These are phyloP conservation scores for Corylus avellana DNA, from an alignment of 306 rosid species.

Conservation along the genomic window DNA sequence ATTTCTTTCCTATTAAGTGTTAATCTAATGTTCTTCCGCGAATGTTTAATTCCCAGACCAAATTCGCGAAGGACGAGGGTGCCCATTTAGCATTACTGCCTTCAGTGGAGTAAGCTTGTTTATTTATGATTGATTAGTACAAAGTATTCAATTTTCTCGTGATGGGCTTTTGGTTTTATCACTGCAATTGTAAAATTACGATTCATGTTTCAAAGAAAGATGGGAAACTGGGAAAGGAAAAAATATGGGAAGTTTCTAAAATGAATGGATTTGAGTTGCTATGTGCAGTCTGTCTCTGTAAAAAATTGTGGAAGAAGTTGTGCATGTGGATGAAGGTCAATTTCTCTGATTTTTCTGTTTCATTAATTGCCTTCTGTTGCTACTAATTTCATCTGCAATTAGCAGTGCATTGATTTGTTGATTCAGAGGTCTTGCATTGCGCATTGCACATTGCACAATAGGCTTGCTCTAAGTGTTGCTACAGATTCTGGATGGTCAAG, in stretches of 20 bases:
- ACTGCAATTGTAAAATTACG: not conserved
- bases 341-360: not conserved
- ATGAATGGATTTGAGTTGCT: not conserved
- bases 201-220: not conserved
- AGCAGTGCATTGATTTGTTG: not conserved
- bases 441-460: not conserved
- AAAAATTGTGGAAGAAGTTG: not conserved
- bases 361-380: not conserved
- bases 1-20: not conserved
- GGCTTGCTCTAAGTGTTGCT: not conserved
- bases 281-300: not conserved
- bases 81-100: constrained; percentile 34
- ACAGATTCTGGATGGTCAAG: not conserved
- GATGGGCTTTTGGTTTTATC: not conserved
- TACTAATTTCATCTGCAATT: not conserved
- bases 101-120: constrained; percentile 46
- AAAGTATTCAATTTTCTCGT: not conserved
- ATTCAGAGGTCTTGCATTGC: not conserved
- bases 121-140: not conserved
- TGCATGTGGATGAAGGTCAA: not conserved
- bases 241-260: not conserved
- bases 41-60: constrained; percentile 31
- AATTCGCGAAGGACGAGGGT: constrained; percentile 32
- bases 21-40: constrained; percentile 1
- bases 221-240: not conserved